Evolutionary conservation across 2,329 filamentous ascomycete species (phyloP), one percentile per base, ranked within the genome.

Genomic region (Hypomyces perniciosus): DNA sequence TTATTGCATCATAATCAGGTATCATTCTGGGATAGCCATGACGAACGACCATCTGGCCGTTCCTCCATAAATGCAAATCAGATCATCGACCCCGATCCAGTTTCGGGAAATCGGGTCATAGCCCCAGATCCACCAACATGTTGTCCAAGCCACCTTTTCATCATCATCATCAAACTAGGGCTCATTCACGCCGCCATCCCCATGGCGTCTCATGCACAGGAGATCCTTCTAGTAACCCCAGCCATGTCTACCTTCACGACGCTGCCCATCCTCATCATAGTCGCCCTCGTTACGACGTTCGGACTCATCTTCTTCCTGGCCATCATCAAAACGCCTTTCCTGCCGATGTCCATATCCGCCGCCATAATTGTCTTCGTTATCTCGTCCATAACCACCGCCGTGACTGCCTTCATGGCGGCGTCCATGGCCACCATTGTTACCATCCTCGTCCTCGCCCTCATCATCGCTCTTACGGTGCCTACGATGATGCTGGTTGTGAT

Each of bases 171-270:
- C 20, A 20, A 20, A 20, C 20, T 20, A 20, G 20, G 20, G 20
- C 20, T 20, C 20, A 20, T 20, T 20, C 20, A 20, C 20, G 20
- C 20, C 20, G 20, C 20, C 20, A 20, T 20, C 20, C 20, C 20
- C 20, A 20, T 20, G 20, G 20, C 20, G 20, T 20, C 20, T 20
- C 20, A 20, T 20, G 20, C 20, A 20, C 20, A 20, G 20, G 20
- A 20, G 20, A 20, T 20, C 20, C 20, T 20, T 20, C 20, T 20
- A 20, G 33, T 35, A 12, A 35, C 33, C 33, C 46, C 63, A 59
- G 6, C 60, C 61, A 38, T 59, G 59, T 26, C 58, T 57, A 10
- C 60, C 56, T 53, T 65, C 61, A 34, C 66, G 59, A n/a, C 57
- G 56, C 26, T 57, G 58, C 27, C 62, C 67, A 42, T 53, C 51